A percentile compares a stretch with the other conserved stretches of the same genome.
Evolutionary conservation across 495 filamentous ascomycete species (phyloP).

Genomic region (Talaromyces ruber): DNA sequence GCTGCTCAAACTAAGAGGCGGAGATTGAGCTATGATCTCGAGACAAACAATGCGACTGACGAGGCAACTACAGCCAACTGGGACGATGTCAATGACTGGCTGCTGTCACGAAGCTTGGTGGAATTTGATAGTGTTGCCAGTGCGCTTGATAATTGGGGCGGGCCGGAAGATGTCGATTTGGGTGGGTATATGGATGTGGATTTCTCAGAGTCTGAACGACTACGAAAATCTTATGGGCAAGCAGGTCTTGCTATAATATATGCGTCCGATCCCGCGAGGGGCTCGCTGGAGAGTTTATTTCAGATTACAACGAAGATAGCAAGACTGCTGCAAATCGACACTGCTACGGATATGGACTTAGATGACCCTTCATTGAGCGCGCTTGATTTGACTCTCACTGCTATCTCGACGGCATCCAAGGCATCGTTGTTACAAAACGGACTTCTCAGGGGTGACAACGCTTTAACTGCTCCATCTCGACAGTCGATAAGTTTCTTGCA

Average conservation of each 20-base stretch:
- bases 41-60: slow-evolving; percentile 10
- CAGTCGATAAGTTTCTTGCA: slow-evolving; percentile 56
- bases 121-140: slow-evolving; percentile 43
- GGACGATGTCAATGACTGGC: slow-evolving; percentile 74
- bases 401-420: slow-evolving; percentile 35
- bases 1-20: slow-evolving; percentile 48
- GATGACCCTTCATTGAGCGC: slow-evolving; percentile 16
- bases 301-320: slow-evolving; percentile 53
- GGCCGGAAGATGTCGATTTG: slow-evolving; percentile 70
- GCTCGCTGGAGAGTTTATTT: slow-evolving; percentile 54
- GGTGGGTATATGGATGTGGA: slow-evolving; percentile 48
- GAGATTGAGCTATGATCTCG: slow-evolving; percentile 7
- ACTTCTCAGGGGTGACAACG: slow-evolving; percentile 54
- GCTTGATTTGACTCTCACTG: slow-evolving; percentile 24
- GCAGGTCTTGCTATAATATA: slow-evolving; percentile 68
- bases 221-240: slow-evolving; percentile 60
- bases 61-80: slow-evolving; percentile 42
- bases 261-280: slow-evolving; percentile 46
- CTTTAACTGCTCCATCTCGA: slow-evolving; percentile 56
- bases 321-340: slow-evolving; percentile 51
- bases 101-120: slow-evolving; percentile 52
- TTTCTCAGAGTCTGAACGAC: slow-evolving; percentile 36
- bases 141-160: slow-evolving; percentile 69
- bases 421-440: slow-evolving; percentile 42
- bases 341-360: slow-evolving; percentile 27